Conservation (phyloP, 495 filamentous ascomycete species). For the Acidomyces sp. region DNA sequence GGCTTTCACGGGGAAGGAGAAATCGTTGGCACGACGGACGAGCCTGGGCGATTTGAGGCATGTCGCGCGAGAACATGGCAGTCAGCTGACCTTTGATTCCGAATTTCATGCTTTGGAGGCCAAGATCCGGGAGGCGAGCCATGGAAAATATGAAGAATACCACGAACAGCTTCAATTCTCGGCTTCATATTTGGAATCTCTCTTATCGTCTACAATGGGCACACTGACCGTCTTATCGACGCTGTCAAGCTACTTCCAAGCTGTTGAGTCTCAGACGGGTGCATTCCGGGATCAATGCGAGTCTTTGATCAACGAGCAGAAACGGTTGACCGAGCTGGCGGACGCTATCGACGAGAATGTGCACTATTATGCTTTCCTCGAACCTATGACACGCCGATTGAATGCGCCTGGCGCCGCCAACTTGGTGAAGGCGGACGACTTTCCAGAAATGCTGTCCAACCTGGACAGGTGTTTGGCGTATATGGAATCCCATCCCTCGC, state of each 20-base stretch:
- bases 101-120: constrained; percentile 52
- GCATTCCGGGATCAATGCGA: constrained; percentile 86
- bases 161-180: constrained; percentile 67
- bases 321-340: constrained; percentile 57
- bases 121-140: constrained; percentile 62
- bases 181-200: constrained; percentile 62
- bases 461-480: constrained; percentile 82
- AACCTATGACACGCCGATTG: constrained; percentile 74
- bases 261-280: constrained; percentile 80
- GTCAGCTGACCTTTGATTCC: constrained; percentile 47
- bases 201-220: constrained; percentile 61
- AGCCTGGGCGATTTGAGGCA: constrained; percentile 27
- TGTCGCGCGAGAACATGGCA: constrained; percentile 15
- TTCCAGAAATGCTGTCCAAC: constrained; percentile 70
- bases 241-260: constrained; percentile 67
- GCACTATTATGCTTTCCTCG: constrained; percentile 82
- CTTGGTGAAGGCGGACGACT: constrained; percentile 66
- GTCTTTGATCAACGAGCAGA: constrained; percentile 65
- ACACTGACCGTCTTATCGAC: constrained; percentile 60
- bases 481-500: constrained; percentile 67
- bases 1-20: constrained; percentile 39
- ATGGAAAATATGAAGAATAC: constrained; percentile 70
- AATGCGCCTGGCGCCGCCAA: constrained; percentile 84
- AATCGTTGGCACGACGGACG: constrained; percentile 27
- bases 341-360: constrained; percentile 73